These are phyloP conservation scores for Linaria vulgaris DNA, from an alignment of 257 asterid genomes.

Conservation along the genomic window DNA sequence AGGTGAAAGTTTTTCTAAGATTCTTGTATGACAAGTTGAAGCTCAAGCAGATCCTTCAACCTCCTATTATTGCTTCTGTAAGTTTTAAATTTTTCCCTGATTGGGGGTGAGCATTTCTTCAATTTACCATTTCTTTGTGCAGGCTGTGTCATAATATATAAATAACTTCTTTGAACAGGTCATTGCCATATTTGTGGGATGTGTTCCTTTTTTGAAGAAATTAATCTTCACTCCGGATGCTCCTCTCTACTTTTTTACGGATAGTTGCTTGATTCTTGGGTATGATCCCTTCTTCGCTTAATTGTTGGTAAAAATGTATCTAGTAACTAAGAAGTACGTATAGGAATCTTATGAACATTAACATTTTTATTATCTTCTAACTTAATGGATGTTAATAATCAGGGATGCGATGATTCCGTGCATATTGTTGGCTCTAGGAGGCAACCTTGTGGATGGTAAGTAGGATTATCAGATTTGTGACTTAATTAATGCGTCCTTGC, in stretches of 20 bases:
- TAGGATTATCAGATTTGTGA: too few species aligned
- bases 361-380: constrained; percentile 18
- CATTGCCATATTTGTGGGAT: constrained; percentile 80
- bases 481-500: constrained; percentile 10
- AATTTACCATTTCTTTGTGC: too few species aligned
- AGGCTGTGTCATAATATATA: constrained; percentile 20
- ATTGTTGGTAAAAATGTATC: constrained; percentile 5
- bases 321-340: background rate
- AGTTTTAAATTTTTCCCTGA: constrained; percentile 49
- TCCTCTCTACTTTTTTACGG: constrained; percentile 92
- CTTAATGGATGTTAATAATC: constrained; percentile 31
- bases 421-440: constrained; percentile 96
- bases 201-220: constrained; percentile 78
- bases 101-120: too few species aligned
- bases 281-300: constrained; percentile 33
- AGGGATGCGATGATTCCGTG: constrained; percentile 99
- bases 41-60: constrained; percentile 93
- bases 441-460: constrained; percentile 93
- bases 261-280: constrained; percentile 99
- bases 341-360: background rate
- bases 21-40: constrained; percentile 77
- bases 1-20: constrained; percentile 66
- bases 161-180: constrained; percentile 48
- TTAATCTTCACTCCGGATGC: constrained; percentile 83
- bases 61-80: constrained; percentile 97